phyloP scores from a whole-genome alignment of 306 rosid species.

The Acmispon strigosus region DNA sequence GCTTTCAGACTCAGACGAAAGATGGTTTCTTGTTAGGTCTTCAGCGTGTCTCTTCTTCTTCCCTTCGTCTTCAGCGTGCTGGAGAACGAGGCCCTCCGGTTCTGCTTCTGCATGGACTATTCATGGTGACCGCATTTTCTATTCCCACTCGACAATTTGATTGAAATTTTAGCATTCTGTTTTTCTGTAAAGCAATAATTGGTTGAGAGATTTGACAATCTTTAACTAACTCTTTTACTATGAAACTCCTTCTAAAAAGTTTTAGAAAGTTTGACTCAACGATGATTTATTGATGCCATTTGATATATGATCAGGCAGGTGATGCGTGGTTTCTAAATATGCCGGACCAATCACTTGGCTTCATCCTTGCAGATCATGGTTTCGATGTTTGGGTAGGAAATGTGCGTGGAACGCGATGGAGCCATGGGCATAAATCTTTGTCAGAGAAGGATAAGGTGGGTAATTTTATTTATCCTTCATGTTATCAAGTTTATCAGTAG shows the following conservation, averaged over 20 bases:
- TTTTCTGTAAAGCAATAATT: background rate
- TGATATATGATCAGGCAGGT: slow-evolving; percentile 61
- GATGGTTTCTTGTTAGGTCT: slow-evolving; percentile 82
- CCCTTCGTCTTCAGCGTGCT: slow-evolving; percentile 21
- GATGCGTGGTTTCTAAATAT: slow-evolving; percentile 89
- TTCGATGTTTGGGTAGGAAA: slow-evolving; percentile 97
- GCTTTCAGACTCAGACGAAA: slow-evolving; percentile 55
- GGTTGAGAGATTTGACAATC: background rate
- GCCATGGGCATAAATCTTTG: slow-evolving; percentile 65
- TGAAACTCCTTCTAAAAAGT: no score
- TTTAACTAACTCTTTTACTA: no score
- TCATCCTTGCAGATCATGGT: slow-evolving; percentile 87
- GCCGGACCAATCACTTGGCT: slow-evolving; percentile 77
- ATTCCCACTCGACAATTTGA: background rate
- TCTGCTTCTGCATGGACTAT: slow-evolving; percentile 83
- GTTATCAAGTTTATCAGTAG: background rate
- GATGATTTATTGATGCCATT: slow-evolving; percentile 18
- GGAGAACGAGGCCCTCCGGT: slow-evolving; percentile 56
- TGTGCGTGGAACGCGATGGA: slow-evolving; percentile 94
- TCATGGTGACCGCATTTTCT: slow-evolving; percentile 32
- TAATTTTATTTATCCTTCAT: background rate
- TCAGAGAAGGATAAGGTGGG: slow-evolving; percentile 52
- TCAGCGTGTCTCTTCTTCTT: slow-evolving; percentile 73
- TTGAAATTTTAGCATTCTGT: background rate
- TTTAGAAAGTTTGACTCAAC: background rate